Conservation (phyloP, 805 yeast species). For the Kodamaea restingae region DNA sequence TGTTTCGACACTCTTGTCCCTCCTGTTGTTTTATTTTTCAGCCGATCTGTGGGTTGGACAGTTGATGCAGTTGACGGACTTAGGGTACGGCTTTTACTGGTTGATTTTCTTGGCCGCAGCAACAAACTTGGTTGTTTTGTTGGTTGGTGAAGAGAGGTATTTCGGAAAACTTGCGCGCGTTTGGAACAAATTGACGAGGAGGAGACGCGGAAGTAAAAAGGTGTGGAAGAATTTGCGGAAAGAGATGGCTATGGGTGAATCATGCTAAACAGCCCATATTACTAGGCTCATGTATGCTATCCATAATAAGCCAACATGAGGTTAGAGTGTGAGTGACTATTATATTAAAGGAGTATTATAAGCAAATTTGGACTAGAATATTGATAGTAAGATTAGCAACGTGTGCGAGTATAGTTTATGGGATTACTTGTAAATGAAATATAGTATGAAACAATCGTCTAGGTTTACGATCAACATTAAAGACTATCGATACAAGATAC, state of each 20-base stretch:
- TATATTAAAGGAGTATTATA: no score
- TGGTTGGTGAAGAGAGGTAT: slow-evolving; percentile 42
- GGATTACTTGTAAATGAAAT: no score
- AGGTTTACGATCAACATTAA: no score
- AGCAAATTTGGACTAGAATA: no score
- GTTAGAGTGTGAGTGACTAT: background rate
- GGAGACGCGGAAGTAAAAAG: slow-evolving; percentile 31
- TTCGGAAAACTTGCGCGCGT: slow-evolving; percentile 39
- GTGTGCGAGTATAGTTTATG: no score
- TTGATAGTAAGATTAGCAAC: no score
- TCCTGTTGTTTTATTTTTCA: slow-evolving; percentile 50
- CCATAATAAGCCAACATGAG: background rate
- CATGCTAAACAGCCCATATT: slow-evolving; percentile 12
- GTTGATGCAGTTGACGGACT: slow-evolving; percentile 70
- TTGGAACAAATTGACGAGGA: slow-evolving; percentile 27
- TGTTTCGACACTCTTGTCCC: slow-evolving; percentile 47
- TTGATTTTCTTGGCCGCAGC: slow-evolving; percentile 45
- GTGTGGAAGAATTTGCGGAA: slow-evolving; percentile 20
- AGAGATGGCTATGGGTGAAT: slow-evolving; percentile 9
- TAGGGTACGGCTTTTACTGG: slow-evolving; percentile 48
- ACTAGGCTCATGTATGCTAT: no score
- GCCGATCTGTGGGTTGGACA: slow-evolving; percentile 55
- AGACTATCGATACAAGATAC: no score
- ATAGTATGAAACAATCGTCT: no score
- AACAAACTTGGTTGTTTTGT: slow-evolving; percentile 47